Evolutionary conservation across 139 green algal genomes (phyloP).

Genomic region (Asterochloris erici): DNA sequence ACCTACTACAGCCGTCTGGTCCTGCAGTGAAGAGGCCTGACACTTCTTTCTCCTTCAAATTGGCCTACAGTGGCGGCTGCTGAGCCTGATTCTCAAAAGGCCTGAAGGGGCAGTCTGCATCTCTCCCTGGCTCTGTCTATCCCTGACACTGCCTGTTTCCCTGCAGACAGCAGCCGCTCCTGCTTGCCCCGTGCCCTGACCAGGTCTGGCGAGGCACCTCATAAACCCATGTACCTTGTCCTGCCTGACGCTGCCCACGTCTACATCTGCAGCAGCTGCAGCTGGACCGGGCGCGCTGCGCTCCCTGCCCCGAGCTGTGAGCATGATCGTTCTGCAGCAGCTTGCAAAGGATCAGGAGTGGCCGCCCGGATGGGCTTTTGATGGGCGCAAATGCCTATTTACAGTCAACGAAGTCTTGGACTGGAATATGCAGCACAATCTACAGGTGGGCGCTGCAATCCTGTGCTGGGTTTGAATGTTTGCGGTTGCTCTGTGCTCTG

Average conservation of each 20-base stretch:
- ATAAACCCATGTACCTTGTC: neutral
- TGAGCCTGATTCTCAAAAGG: too few relatives aligned
- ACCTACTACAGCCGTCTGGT: too few relatives aligned
- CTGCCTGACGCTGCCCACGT: neutral
- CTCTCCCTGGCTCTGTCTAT: neutral
- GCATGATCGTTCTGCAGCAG: neutral
- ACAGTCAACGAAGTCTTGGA: neutral
- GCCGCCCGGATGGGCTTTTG: slow-evolving; percentile 17
- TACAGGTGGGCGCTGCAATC: neutral
- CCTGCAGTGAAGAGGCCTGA: too few relatives aligned
- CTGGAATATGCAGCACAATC: neutral
- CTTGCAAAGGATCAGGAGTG: slow-evolving; percentile 5
- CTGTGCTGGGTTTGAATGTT: neutral
- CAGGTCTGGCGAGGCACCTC: too few relatives aligned
- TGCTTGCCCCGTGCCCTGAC: too few relatives aligned
- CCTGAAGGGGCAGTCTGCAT: too few relatives aligned
- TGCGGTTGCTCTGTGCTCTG: neutral
- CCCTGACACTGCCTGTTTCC: neutral
- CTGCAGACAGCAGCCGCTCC: neutral
- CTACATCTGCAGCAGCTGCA: neutral
- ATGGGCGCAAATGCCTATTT: slow-evolving; percentile 15
- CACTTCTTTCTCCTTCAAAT: too few relatives aligned
- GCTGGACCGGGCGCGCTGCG: slow-evolving; percentile 3
- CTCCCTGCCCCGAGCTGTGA: neutral
- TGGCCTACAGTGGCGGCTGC: too few relatives aligned